Conservation (phyloP, 2,329 filamentous ascomycete genomes). For the Fusarium sp. region DNA sequence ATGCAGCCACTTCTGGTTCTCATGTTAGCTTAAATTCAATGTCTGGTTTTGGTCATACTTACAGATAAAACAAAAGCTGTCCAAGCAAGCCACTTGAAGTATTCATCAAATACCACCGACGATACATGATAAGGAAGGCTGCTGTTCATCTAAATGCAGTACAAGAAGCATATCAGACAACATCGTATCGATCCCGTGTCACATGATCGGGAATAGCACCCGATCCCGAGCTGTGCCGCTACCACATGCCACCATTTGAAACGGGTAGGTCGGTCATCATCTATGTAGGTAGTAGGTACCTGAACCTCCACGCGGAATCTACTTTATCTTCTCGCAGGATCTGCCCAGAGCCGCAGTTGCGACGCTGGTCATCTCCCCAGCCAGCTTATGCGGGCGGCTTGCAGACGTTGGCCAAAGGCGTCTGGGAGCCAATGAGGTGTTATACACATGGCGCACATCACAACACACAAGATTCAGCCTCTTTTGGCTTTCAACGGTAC, state of each 20-base stretch:
- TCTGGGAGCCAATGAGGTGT: conserved; percentile 71
- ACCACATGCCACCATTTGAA: not conserved
- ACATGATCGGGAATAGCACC: conserved; percentile 29
- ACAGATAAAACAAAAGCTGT: not conserved
- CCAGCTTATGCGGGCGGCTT: conserved; percentile 67
- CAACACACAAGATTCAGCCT: conserved; percentile 62
- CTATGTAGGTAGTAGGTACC: no score
- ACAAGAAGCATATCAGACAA: not conserved
- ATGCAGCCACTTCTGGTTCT: not conserved
- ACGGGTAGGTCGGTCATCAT: conserved; percentile 2
- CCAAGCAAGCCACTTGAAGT: not conserved
- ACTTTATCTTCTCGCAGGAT: conserved; percentile 6
- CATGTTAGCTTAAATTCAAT: not conserved
- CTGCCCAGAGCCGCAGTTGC: conserved; percentile 67
- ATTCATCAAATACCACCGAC: not conserved
- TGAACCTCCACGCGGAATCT: not conserved
- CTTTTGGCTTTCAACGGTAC: conserved; percentile 58
- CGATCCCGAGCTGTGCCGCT: conserved; percentile 16
- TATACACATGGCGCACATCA: conserved; percentile 73
- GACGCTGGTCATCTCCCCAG: conserved; percentile 74
- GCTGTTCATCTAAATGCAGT: no score
- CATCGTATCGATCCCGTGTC: not conserved
- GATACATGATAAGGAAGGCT: not conserved
- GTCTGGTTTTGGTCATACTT: not conserved
- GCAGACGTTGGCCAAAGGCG: conserved; percentile 67